Base-by-base conservation (phyloP, 768 basidiomycete species). In the Tulasnella sp. region DNA sequence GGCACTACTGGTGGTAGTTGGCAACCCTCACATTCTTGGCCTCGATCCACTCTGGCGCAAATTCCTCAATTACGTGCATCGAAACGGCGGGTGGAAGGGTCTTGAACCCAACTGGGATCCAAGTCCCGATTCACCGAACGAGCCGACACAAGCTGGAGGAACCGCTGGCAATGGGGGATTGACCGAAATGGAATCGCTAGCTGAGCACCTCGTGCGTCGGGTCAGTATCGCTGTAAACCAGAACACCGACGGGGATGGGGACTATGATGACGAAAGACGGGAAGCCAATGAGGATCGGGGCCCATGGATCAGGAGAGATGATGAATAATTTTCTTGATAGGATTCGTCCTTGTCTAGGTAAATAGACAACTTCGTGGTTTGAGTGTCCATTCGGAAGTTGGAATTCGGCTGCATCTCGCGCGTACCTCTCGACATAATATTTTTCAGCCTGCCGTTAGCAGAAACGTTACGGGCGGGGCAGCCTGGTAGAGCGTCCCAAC, bases 1-100 rank as follows among this genome's bases (percentile, higher is more conserved):
- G 31, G 56, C 48, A n/a, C 80, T 80, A 0, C 75, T 76, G 24
- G 46, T 80, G 42, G 48, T 80, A 16, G 80, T 80, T 7, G 80
- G 80, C 14, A 77, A 80, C 36, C 78, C 78, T 8, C 9, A 2
- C 5, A 42, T 79, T 42, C 52, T 79, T 8, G 68, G 78, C 2
- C 44, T 79, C 3, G 68, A 79, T 18, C 40, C 78, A 3, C 27
- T 79, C n/a, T 79, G 78, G 78, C 39, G 78, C 24, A 71, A 79
- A 18, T 44, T 79, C 36, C 31, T 71, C 21, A 74, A 74, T 31
- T 79, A 79, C 44, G 44, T 44, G 12, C 44, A 44, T 44, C 44
- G 44, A 18, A 44, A 44, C 44, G 44, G 44, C 16, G 44, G 44
- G 12, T 72, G 71, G 71, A 79, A 31, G 31, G 78, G 78, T 31